phyloP scores from a whole-genome alignment of 139 green algal genomes.

The Pedinophyceae sp. region DNA sequence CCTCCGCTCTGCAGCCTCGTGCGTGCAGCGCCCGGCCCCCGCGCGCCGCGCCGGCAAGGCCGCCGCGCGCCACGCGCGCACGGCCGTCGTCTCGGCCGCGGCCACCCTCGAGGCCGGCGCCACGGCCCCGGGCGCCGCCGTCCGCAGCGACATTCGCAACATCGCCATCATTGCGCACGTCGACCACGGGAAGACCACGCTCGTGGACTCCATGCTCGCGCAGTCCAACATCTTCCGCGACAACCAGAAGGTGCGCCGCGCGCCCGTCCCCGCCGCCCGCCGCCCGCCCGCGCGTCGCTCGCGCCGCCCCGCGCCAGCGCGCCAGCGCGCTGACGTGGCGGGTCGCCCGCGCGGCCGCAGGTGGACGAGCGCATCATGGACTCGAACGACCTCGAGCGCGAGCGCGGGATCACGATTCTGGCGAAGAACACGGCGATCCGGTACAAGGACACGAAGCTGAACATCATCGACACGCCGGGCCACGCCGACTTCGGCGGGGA shows the following conservation, averaged over 20 bases:
- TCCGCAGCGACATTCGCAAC: neutral
- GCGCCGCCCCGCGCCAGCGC: no score
- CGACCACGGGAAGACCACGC: slow-evolving; percentile 86
- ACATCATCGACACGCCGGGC: slow-evolving; percentile 98
- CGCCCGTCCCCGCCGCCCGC: no score
- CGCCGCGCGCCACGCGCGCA: no score
- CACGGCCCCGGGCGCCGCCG: no score
- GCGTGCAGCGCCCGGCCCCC: no score
- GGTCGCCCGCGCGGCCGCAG: slow-evolving; percentile 39
- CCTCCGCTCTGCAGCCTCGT: no score
- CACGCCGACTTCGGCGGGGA: slow-evolving; percentile 99
- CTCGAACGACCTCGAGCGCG: slow-evolving; percentile 86
- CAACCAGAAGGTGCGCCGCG: no score
- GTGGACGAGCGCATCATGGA: slow-evolving; percentile 90
- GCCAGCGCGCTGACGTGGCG: neutral
- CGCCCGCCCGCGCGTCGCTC: neutral
- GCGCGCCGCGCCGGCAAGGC: no score
- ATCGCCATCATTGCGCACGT: slow-evolving; percentile 42
- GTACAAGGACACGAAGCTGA: slow-evolving; percentile 62
- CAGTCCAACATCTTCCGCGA: slow-evolving; percentile 77
- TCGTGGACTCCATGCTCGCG: slow-evolving; percentile 79
- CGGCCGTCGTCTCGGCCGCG: no score
- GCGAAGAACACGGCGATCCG: slow-evolving; percentile 95
- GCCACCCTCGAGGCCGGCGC: no score
- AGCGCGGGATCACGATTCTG: slow-evolving; percentile 98